phyloP scores from a whole-genome alignment of 305 asterid genomes.

The Fraxinus angustifolia region DNA sequence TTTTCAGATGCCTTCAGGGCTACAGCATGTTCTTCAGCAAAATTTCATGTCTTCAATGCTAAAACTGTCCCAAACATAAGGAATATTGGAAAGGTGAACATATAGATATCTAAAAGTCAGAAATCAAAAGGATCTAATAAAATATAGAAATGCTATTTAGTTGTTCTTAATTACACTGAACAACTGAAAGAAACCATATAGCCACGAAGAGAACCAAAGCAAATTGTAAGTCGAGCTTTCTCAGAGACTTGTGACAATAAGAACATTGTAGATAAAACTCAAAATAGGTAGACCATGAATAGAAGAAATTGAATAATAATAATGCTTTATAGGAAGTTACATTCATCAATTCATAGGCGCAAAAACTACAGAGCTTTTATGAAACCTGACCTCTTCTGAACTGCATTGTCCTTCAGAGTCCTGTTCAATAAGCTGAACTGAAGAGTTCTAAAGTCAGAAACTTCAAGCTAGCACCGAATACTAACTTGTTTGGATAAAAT shows the following conservation, averaged over 20 bases:
- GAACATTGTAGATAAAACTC: not conserved
- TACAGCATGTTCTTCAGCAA: not conserved
- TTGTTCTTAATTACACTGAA: conserved; percentile 10
- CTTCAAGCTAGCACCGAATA: not conserved
- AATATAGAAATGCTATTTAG: not conserved
- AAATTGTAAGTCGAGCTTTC: not conserved
- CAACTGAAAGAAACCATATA: not conserved
- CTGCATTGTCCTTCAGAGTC: conserved; percentile 88
- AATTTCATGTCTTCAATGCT: not conserved
- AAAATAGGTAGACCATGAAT: not conserved
- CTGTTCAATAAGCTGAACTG: conserved; percentile 80
- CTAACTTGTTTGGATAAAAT: not conserved
- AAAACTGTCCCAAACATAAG: not conserved
- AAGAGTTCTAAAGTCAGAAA: conserved; percentile 26
- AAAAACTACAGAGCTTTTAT: not conserved
- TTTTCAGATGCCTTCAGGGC: too few species aligned
- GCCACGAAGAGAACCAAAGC: not conserved
- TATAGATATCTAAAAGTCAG: conserved; percentile 4
- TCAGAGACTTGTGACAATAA: not conserved
- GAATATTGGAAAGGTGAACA: not conserved
- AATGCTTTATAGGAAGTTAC: not conserved
- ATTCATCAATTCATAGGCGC: not conserved
- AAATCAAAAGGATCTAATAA: not conserved
- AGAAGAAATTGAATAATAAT: not conserved
- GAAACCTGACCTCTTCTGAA: conserved; percentile 73